Conservation (phyloP, 805 yeast genomes). For the Sporopachydermia quercuum region DNA sequence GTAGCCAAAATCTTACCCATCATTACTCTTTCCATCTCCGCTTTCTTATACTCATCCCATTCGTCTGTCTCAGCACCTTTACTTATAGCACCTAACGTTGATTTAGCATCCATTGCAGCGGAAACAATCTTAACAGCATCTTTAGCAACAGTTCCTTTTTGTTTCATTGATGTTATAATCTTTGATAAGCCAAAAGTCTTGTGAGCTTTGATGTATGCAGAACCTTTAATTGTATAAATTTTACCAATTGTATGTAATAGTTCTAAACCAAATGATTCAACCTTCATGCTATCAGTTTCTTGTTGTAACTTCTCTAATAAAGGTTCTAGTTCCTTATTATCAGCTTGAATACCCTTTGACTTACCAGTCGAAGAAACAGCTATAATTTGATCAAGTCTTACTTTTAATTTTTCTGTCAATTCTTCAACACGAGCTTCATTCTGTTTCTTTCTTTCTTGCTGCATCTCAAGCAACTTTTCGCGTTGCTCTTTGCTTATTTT, state of each 20-base stretch:
- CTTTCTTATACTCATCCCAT: slow-evolving; percentile 42
- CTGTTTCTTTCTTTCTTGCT: slow-evolving; percentile 38
- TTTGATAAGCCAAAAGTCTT: slow-evolving; percentile 82
- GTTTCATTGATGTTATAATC: slow-evolving; percentile 64
- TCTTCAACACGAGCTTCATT: slow-evolving; percentile 58
- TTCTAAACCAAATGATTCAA: slow-evolving; percentile 93
- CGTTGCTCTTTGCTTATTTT: neutral
- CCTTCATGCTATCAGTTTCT: slow-evolving; percentile 82
- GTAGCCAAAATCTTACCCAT: slow-evolving; percentile 86
- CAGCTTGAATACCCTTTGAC: neutral
- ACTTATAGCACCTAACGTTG: slow-evolving; percentile 57
- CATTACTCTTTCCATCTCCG: slow-evolving; percentile 65
- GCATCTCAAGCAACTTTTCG: slow-evolving; percentile 20
- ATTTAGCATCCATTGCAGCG: slow-evolving; percentile 80
- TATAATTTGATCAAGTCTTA: slow-evolving; percentile 16
- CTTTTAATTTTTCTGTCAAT: slow-evolving; percentile 42
- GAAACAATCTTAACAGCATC: slow-evolving; percentile 73
- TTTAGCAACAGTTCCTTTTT: slow-evolving; percentile 70
- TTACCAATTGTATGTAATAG: slow-evolving; percentile 66
- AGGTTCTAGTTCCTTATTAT: neutral
- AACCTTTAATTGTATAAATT: slow-evolving; percentile 62
- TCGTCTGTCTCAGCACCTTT: slow-evolving; percentile 53
- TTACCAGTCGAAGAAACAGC: neutral
- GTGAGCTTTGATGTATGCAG: slow-evolving; percentile 56
- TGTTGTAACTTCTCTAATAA: neutral